Conservation (phyloP, 257 asterid species). For the Paraleonurus japonicus region DNA sequence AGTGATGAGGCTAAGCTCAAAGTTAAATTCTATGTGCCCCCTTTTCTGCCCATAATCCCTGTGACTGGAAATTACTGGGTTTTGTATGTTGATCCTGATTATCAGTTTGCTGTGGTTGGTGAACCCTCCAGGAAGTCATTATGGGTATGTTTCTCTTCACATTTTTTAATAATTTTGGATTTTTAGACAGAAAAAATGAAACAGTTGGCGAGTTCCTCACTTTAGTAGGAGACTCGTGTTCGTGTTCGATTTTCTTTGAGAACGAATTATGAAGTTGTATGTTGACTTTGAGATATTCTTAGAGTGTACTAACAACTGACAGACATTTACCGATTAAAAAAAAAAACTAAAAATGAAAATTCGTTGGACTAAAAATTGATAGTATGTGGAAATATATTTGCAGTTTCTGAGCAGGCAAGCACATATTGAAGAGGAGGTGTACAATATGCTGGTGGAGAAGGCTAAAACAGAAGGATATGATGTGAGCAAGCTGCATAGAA, state of each 20-base stretch:
- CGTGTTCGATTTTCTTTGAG: too few species aligned
- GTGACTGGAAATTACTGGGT: slow-evolving; percentile 65
- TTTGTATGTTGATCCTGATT: slow-evolving; percentile 44
- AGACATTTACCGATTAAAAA: too few species aligned
- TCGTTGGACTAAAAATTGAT: not conserved
- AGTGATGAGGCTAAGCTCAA: slow-evolving; percentile 74
- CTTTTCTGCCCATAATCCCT: slow-evolving; percentile 64
- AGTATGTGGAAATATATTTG: not conserved
- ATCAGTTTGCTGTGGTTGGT: slow-evolving; percentile 65
- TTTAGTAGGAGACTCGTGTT: too few species aligned
- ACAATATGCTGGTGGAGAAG: slow-evolving; percentile 52
- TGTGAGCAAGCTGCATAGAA: slow-evolving; percentile 66
- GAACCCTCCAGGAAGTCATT: slow-evolving; percentile 62
- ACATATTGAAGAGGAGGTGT: slow-evolving; percentile 50
- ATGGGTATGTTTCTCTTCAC: slow-evolving; percentile 55
- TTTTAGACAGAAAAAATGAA: too few species aligned
- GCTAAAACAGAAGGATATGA: slow-evolving; percentile 73
- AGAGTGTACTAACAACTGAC: too few species aligned
- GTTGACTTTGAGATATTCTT: too few species aligned
- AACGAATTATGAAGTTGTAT: too few species aligned
- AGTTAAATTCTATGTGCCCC: slow-evolving; percentile 58
- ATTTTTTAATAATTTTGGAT: too few species aligned
- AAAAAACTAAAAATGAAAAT: too few species aligned
- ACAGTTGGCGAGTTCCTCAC: too few species aligned
- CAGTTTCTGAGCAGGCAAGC: slow-evolving; percentile 62